These are phyloP conservation scores for Morella rubra DNA, from an alignment of 306 rosid species.

Conservation along the genomic window DNA sequence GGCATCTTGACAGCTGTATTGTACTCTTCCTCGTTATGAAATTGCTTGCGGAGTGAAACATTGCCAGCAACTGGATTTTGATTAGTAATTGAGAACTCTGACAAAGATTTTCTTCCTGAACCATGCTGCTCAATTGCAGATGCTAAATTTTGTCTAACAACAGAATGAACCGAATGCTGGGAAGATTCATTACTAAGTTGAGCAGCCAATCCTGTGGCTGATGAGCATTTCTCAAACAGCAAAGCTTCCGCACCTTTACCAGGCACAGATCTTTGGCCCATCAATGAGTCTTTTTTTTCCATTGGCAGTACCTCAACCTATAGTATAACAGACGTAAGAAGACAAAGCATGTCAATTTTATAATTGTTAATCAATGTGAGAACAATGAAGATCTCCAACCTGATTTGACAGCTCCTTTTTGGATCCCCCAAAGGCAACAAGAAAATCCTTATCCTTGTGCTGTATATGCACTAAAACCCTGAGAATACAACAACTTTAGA, in stretches of 20 bases:
- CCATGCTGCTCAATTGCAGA: conserved; percentile 76
- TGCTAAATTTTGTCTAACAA: conserved; percentile 70
- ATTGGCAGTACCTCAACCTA: conserved; percentile 80
- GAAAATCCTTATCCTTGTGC: conserved; percentile 88
- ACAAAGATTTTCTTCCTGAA: conserved; percentile 87
- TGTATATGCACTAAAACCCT: conserved; percentile 88
- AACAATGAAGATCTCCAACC: conserved; percentile 44
- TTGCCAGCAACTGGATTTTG: conserved; percentile 51
- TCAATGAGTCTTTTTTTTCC: conserved; percentile 60
- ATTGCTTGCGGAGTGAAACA: conserved; percentile 70
- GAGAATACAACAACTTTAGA: conserved; percentile 23
- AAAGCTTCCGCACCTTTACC: conserved; percentile 49
- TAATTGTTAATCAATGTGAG: conserved; percentile 9
- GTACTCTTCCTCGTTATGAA: conserved; percentile 67
- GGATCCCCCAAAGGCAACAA: conserved; percentile 93
- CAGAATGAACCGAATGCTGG: conserved; percentile 60
- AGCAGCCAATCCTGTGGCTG: conserved; percentile 51
- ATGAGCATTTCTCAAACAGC: conserved; percentile 50
- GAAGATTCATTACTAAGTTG: conserved; percentile 60
- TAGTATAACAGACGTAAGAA: conserved; percentile 11
- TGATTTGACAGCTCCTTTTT: conserved; percentile 89
- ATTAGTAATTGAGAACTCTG: conserved; percentile 60
- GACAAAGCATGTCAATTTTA: not conserved
- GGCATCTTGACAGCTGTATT: conserved; percentile 47
- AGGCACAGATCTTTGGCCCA: conserved; percentile 50